These are phyloP conservation scores for Beauveria caledonica DNA, from an alignment of 2,329 filamentous ascomycete genomes.

Conservation along the genomic window DNA sequence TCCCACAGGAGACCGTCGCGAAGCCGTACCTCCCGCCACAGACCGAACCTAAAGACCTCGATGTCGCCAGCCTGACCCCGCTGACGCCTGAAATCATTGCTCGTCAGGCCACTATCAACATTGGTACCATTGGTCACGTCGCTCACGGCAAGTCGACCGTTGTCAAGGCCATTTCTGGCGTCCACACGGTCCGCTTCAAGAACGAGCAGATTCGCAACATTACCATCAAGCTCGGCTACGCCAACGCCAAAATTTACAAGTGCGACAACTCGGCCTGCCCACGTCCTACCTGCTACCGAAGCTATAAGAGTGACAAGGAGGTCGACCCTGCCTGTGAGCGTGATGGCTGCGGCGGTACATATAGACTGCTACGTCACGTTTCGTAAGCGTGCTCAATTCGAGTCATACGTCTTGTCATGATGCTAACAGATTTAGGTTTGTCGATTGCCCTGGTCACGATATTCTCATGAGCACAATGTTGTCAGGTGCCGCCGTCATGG, in stretches of 20 bases:
- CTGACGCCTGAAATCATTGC: slow-evolving; percentile 95
- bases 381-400: slow-evolving; percentile 51
- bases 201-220: slow-evolving; percentile 99
- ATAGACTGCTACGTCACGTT: slow-evolving; percentile 82
- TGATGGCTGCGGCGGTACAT: slow-evolving; percentile 80
- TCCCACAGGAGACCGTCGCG: slow-evolving; percentile 48
- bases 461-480: slow-evolving; percentile 99
- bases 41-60: slow-evolving; percentile 83
- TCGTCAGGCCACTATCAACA: slow-evolving; percentile 97
- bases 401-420: no score
- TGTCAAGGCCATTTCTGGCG: slow-evolving; percentile 97
- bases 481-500: slow-evolving; percentile 98
- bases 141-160: slow-evolving; percentile 98
- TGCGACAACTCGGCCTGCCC: slow-evolving; percentile 90
- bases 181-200: slow-evolving; percentile 99
- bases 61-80: slow-evolving; percentile 71
- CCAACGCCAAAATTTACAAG: slow-evolving; percentile 99
- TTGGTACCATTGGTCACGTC: slow-evolving; percentile 96
- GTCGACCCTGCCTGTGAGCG: slow-evolving; percentile 93
- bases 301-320: slow-evolving; percentile 98
- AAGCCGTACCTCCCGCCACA: slow-evolving; percentile 64
- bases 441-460: slow-evolving; percentile 98
- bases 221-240: slow-evolving; percentile 98
- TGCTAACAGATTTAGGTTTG: slow-evolving; percentile 54
- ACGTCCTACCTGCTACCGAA: slow-evolving; percentile 88